Evolutionary conservation across 805 yeast species (phyloP).

Genomic region (Priceomyces medius): DNA sequence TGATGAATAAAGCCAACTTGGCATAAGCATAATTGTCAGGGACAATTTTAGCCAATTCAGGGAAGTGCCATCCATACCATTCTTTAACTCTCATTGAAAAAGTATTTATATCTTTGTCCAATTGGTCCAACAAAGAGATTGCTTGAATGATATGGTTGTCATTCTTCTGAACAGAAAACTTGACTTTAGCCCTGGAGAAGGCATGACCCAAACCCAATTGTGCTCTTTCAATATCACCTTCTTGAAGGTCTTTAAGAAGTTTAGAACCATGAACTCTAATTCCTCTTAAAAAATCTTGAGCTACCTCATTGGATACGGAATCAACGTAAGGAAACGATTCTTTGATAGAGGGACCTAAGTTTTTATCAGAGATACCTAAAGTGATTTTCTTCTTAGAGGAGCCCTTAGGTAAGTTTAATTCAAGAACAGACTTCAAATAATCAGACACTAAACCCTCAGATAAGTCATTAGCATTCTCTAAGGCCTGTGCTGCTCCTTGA

Average conservation of each 20-base stretch:
- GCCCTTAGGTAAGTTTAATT: constrained; percentile 83
- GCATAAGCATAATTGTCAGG: constrained; percentile 88
- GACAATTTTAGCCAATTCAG: constrained; percentile 89
- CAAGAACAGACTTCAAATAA: constrained; percentile 83
- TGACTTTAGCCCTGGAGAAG: constrained; percentile 97
- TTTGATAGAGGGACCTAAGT: constrained; percentile 95
- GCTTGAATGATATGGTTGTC: constrained; percentile 99
- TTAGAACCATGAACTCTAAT: constrained; percentile 87
- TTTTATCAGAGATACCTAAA: constrained; percentile 90
- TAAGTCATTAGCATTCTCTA: constrained; percentile 96
- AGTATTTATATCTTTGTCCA: constrained; percentile 97
- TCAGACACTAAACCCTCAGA: constrained; percentile 96
- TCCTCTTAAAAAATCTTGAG: constrained; percentile 94
- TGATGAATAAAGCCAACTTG: constrained; percentile 73
- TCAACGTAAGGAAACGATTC: constrained; percentile 87
- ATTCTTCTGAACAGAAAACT: constrained; percentile 97
- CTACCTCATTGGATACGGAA: constrained; percentile 86
- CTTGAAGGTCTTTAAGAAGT: constrained; percentile 85
- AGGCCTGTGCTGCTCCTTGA: constrained; percentile 99
- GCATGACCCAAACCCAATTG: constrained; percentile 99
- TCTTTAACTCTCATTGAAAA: constrained; percentile 96
- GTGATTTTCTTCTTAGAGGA: constrained; percentile 64
- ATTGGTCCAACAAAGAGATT: constrained; percentile 93
- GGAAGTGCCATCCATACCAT: constrained; percentile 99
- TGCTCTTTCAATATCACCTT: constrained; percentile 95